Percentiles rank a stretch among this genome's conserved stretches.
phyloP scores from a whole-genome alignment of 108 stramenopile species.

The Nitzschia sp. region DNA sequence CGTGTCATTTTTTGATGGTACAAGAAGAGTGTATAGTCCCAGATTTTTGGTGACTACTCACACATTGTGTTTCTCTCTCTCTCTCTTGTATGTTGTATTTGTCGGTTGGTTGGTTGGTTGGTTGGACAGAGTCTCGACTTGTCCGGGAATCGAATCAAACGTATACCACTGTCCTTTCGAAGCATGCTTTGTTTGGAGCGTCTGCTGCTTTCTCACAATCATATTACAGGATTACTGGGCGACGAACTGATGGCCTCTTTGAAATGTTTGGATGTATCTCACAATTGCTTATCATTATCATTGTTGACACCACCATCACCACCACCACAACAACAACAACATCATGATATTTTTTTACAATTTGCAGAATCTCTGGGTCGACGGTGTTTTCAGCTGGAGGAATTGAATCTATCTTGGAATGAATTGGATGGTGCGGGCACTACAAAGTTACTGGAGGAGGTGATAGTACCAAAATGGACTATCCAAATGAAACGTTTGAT shows the following conservation, averaged over 20 bases:
- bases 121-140: conserved; percentile 13
- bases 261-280: conserved; percentile 9
- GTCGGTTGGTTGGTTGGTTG: not conserved
- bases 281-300: conserved; percentile 20
- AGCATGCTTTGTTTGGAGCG: conserved; percentile 5
- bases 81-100: not conserved
- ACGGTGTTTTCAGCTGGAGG: conserved; percentile 13
- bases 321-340: no score
- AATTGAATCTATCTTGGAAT: conserved; percentile 7
- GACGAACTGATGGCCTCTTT: conserved; percentile 8
- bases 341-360: no score
- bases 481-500: conserved; percentile 9
- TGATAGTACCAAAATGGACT: not conserved
- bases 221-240: not conserved
- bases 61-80: not conserved
- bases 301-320: no score
- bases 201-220: conserved; percentile 1
- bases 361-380: not conserved
- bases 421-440: not conserved
- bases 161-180: conserved; percentile 26
- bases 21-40: not conserved
- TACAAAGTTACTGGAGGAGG: not conserved
- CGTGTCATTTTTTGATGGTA: no score
- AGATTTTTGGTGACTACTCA: not conserved
- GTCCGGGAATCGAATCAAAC: conserved; percentile 15